Evolutionary conservation across 495 filamentous ascomycete genomes (phyloP).

Genomic region (Penicillium salamii): DNA sequence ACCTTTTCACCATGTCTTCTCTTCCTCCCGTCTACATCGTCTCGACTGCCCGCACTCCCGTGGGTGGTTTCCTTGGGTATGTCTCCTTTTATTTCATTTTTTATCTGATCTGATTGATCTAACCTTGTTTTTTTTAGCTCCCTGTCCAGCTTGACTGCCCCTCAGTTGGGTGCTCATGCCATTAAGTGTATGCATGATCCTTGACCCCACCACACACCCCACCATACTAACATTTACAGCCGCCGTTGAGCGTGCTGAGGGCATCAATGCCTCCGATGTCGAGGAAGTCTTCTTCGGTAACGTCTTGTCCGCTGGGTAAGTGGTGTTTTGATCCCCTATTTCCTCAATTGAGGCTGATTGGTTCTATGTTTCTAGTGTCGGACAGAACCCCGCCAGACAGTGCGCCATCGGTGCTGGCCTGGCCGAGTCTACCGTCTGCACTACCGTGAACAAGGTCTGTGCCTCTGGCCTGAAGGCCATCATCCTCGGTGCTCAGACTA

Average conservation of each 20-base stretch:
- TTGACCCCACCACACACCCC: neutral
- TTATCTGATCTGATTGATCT: slow-evolving; percentile 4
- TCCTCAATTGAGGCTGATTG: slow-evolving; percentile 6
- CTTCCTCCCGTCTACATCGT: slow-evolving; percentile 93
- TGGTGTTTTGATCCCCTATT: slow-evolving; percentile 1
- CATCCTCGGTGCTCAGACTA: slow-evolving; percentile 92
- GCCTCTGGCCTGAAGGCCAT: slow-evolving; percentile 91
- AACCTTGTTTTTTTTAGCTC: slow-evolving; percentile 51
- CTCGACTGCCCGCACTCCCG: slow-evolving; percentile 82
- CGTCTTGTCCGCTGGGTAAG: slow-evolving; percentile 91
- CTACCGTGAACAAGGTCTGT: slow-evolving; percentile 98
- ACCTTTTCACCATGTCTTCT: slow-evolving; percentile 38
- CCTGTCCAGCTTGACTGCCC: slow-evolving; percentile 79
- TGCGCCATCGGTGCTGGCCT: slow-evolving; percentile 87
- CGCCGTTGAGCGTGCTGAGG: slow-evolving; percentile 79
- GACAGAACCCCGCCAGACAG: slow-evolving; percentile 94
- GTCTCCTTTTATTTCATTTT: slow-evolving; percentile 21
- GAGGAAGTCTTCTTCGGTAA: slow-evolving; percentile 98
- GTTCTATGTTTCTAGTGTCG: slow-evolving; percentile 58
- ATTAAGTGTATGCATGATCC: slow-evolving; percentile 69
- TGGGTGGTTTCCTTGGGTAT: slow-evolving; percentile 91
- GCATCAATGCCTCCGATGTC: slow-evolving; percentile 79
- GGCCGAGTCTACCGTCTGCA: slow-evolving; percentile 71
- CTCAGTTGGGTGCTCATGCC: slow-evolving; percentile 82
- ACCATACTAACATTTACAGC: slow-evolving; percentile 46